Evolutionary conservation across 2,329 filamentous ascomycete genomes (phyloP).

Genomic region (Fusarium sp.): DNA sequence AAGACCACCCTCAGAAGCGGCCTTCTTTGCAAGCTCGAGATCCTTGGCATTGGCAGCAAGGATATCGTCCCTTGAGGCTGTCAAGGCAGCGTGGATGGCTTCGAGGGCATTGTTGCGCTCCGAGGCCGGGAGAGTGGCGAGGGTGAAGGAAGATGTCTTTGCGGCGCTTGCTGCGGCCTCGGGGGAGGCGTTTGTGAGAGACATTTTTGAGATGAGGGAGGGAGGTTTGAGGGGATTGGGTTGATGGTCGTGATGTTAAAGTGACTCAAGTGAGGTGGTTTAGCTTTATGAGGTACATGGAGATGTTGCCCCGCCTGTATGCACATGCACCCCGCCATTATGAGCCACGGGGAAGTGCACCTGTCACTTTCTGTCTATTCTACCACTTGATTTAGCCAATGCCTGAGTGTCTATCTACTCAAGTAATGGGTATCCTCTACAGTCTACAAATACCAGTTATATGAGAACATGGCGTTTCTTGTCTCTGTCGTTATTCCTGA

Average conservation of each 20-base stretch:
- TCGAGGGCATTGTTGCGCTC: slow-evolving; percentile 88
- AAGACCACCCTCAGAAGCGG: slow-evolving; percentile 79
- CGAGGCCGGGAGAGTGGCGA: slow-evolving; percentile 80
- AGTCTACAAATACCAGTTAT: background rate
- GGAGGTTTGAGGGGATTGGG: slow-evolving; percentile 8
- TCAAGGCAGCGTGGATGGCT: slow-evolving; percentile 82
- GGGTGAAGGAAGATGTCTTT: slow-evolving; percentile 81
- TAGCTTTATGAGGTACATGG: background rate
- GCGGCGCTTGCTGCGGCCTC: slow-evolving; percentile 81
- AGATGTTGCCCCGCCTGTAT: slow-evolving; percentile 30
- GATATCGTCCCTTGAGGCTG: slow-evolving; percentile 76
- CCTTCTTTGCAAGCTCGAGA: slow-evolving; percentile 77
- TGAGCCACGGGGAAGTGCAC: slow-evolving; percentile 1
- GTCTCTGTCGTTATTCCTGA: background rate
- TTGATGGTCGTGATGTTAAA: slow-evolving; percentile 4
- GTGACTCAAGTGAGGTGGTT: slow-evolving; percentile 27
- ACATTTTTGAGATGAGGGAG: slow-evolving; percentile 67
- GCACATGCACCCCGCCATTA: slow-evolving; percentile 42
- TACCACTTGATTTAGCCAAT: background rate
- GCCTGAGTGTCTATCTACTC: background rate
- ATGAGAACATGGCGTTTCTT: background rate
- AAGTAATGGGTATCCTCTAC: background rate
- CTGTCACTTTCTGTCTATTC: background rate
- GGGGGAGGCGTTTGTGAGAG: slow-evolving; percentile 86
- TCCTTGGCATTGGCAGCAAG: slow-evolving; percentile 88